A percentile compares a stretch with the other conserved stretches of the same genome.
phyloP scores from a whole-genome alignment of 2,329 filamentous ascomycete species.

The Graphium sp. region DNA sequence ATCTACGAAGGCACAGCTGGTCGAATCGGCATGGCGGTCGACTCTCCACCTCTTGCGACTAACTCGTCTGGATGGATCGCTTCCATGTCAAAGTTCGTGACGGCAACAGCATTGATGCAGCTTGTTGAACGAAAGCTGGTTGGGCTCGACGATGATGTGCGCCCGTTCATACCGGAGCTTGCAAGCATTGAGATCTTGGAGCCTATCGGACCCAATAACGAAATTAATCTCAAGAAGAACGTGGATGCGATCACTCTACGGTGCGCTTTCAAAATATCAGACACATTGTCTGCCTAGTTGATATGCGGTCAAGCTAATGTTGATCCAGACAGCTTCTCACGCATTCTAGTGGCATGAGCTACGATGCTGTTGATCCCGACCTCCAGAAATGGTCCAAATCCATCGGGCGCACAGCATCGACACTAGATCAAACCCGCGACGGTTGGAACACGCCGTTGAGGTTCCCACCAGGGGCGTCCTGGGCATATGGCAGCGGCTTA shows the following conservation, averaged over 20 bases:
- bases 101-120: conserved; percentile 18
- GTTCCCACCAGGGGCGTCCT: conserved; percentile 19
- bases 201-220: conserved; percentile 16
- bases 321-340: conserved; percentile 18
- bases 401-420: conserved; percentile 10
- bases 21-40: conserved; percentile 12
- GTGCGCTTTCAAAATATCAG: too few species aligned
- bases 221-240: conserved; percentile 19
- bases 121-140: conserved; percentile 18
- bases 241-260: conserved; percentile 1
- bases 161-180: conserved; percentile 16
- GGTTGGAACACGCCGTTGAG: conserved; percentile 17
- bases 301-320: too few species aligned
- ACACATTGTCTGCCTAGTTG: too few species aligned
- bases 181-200: conserved; percentile 15
- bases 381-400: conserved; percentile 14
- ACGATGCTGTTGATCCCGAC: conserved; percentile 17
- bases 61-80: conserved; percentile 19
- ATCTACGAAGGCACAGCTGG: conserved; percentile 19
- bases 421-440: conserved; percentile 11
- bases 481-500: conserved; percentile 20
- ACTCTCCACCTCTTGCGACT: conserved; percentile 13
- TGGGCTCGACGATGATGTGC: conserved; percentile 18
- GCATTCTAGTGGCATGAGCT: conserved; percentile 21
- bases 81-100: conserved; percentile 25